phyloP scores from a whole-genome alignment of 2,329 filamentous ascomycete species.

The Verticillium klebahnii region DNA sequence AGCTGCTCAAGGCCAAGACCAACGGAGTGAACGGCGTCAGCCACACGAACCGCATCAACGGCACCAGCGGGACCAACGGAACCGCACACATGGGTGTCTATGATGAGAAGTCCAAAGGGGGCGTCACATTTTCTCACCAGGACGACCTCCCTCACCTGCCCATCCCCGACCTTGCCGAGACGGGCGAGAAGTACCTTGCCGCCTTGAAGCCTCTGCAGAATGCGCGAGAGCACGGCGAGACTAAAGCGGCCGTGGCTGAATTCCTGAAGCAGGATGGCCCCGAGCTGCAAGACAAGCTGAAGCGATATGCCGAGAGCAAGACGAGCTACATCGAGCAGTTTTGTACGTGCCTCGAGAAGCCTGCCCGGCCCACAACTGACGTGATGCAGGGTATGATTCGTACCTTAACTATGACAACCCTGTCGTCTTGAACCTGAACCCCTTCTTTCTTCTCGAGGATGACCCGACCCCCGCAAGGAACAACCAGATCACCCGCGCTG shows the following conservation, averaged over 20 bases:
- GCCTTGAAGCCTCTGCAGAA: conserved; percentile 78
- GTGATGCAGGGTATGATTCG: conserved; percentile 82
- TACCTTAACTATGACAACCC: conserved; percentile 98
- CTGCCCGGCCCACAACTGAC: neutral
- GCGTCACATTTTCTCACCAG: conserved; percentile 85
- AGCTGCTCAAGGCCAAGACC: conserved; percentile 3
- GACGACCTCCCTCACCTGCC: conserved; percentile 87
- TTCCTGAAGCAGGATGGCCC: conserved; percentile 80
- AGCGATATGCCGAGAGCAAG: conserved; percentile 83
- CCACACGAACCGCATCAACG: neutral
- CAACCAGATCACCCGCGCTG: conserved; percentile 92
- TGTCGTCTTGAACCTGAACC: conserved; percentile 94
- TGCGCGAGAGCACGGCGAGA: conserved; percentile 77
- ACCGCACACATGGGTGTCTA: conserved; percentile 46
- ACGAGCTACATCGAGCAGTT: conserved; percentile 99
- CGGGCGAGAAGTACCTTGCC: conserved; percentile 73
- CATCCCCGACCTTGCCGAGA: conserved; percentile 79
- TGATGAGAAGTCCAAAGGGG: conserved; percentile 54
- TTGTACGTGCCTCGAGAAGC: conserved; percentile 57
- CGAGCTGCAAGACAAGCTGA: conserved; percentile 80
- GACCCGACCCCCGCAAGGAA: conserved; percentile 94
- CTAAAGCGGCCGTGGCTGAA: conserved; percentile 71
- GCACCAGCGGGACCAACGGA: conserved; percentile 1
- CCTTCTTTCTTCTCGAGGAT: conserved; percentile 95
- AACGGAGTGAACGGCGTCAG: neutral